phyloP scores from a whole-genome alignment of 768 basidiomycete species.

The Tephrocybe sp. region DNA sequence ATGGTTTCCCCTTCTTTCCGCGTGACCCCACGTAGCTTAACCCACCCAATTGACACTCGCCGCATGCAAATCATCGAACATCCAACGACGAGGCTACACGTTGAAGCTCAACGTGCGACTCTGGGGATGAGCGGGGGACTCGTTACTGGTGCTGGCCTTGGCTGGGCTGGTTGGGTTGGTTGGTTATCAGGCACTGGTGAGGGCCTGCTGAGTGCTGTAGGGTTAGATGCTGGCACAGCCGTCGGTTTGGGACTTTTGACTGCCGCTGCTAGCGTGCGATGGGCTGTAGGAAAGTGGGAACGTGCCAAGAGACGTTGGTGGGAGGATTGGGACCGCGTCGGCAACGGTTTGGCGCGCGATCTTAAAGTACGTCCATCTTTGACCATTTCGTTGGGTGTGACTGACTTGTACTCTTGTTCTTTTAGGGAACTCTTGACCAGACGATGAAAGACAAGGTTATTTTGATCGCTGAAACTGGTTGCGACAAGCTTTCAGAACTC shows the following conservation, averaged over 20 bases:
- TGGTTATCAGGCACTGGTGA: slow-evolving; percentile 42
- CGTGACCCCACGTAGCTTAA: slow-evolving; percentile 45
- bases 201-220: slow-evolving; percentile 33
- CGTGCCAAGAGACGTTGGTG: slow-evolving; percentile 64
- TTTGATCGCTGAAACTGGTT: slow-evolving; percentile 48
- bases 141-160: slow-evolving; percentile 45
- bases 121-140: slow-evolving; percentile 48
- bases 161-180: slow-evolving; percentile 61
- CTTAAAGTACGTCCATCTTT: slow-evolving; percentile 45
- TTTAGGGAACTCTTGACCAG: slow-evolving; percentile 43
- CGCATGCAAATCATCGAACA: slow-evolving; percentile 50
- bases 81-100: slow-evolving; percentile 58
- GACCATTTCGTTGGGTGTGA: not conserved
- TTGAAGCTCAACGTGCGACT: slow-evolving; percentile 58
- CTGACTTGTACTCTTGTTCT: slow-evolving; percentile 2
- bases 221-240: slow-evolving; percentile 54
- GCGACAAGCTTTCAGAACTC: slow-evolving; percentile 39
- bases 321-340: slow-evolving; percentile 62
- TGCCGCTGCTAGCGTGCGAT: slow-evolving; percentile 48
- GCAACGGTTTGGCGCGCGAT: slow-evolving; percentile 62
- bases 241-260: slow-evolving; percentile 57
- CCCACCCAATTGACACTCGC: slow-evolving; percentile 47
- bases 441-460: slow-evolving; percentile 51
- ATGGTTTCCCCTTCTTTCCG: slow-evolving; percentile 40
- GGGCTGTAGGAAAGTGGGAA: slow-evolving; percentile 69